Percentiles rank a stretch among this genome's conserved stretches.
Evolutionary conservation across 495 filamentous ascomycete species (phyloP).

Genomic region (Aspergillus olivimuriae): DNA sequence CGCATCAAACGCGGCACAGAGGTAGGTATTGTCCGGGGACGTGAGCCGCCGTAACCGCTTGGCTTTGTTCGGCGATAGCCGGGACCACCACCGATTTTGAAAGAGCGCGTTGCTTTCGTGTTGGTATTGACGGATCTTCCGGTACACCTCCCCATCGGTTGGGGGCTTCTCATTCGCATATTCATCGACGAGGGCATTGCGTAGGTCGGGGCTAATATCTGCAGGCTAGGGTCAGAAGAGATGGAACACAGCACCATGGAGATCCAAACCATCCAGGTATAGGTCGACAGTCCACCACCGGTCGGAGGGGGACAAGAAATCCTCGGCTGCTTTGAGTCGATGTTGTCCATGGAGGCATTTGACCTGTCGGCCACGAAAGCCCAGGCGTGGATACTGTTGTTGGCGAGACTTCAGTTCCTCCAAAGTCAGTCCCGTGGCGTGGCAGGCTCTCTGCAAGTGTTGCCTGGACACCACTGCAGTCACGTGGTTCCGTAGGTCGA

Average conservation of each 20-base stretch:
- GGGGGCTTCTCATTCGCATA: constrained; percentile 28
- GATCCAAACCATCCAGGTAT: constrained; percentile 31
- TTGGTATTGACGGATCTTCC: constrained; percentile 31
- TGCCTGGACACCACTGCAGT: constrained; percentile 18
- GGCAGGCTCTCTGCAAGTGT: too few relatives aligned
- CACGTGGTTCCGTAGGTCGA: constrained; percentile 17
- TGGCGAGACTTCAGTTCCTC: constrained; percentile 1
- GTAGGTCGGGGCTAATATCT: constrained; percentile 18
- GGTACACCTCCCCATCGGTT: constrained; percentile 30
- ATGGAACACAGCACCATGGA: constrained; percentile 18
- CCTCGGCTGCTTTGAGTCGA: constrained; percentile 22
- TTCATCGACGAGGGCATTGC: constrained; percentile 19
- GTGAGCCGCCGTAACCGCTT: constrained; percentile 13
- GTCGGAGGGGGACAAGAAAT: constrained; percentile 16
- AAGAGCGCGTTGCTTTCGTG: constrained; percentile 17
- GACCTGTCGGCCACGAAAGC: constrained; percentile 10
- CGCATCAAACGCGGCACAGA: neutral
- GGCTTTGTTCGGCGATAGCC: constrained; percentile 15
- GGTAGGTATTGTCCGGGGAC: constrained; percentile 2
- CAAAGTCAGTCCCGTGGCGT: constrained; percentile 6
- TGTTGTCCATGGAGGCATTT: constrained; percentile 30
- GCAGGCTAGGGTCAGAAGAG: constrained; percentile 9
- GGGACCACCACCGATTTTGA: constrained; percentile 17
- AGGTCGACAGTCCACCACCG: constrained; percentile 33
- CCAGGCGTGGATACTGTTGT: constrained; percentile 5